Conservation (phyloP, 179 eudicot genomes). For the Silene noctiflora region DNA sequence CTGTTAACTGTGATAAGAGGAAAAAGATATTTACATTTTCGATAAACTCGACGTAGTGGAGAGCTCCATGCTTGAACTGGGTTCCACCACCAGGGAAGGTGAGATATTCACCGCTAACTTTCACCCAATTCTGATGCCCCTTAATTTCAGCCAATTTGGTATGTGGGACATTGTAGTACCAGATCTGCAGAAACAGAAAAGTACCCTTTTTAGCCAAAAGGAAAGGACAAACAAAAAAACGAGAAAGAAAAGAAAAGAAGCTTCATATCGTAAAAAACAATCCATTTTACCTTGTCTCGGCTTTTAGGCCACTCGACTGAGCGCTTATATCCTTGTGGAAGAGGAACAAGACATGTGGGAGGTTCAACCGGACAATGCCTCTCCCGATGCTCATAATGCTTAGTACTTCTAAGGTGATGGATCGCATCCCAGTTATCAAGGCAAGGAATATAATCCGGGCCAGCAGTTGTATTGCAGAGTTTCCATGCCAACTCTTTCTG, state of each 20-base stretch:
- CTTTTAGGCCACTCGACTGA: slow-evolving; percentile 86
- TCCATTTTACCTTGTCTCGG: slow-evolving; percentile 66
- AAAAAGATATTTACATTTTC: slow-evolving; percentile 47
- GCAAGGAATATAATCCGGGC: slow-evolving; percentile 91
- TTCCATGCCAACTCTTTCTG: slow-evolving; percentile 50
- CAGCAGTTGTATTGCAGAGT: slow-evolving; percentile 70
- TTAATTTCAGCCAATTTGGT: slow-evolving; percentile 66
- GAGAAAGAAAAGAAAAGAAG: not conserved
- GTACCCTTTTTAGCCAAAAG: slow-evolving; percentile 18
- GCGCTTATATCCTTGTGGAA: slow-evolving; percentile 77
- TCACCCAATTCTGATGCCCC: slow-evolving; percentile 97
- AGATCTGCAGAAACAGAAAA: slow-evolving; percentile 48
- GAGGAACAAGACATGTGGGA: slow-evolving; percentile 92
- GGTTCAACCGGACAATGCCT: slow-evolving; percentile 86
- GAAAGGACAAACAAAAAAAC: not conserved
- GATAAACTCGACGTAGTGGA: slow-evolving; percentile 78
- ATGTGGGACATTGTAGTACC: slow-evolving; percentile 91
- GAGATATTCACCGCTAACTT: slow-evolving; percentile 76
- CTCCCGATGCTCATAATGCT: slow-evolving; percentile 89
- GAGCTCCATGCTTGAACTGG: slow-evolving; percentile 89
- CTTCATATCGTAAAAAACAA: not conserved
- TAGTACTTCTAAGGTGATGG: slow-evolving; percentile 57
- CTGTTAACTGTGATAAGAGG: not conserved
- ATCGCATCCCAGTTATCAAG: slow-evolving; percentile 84
- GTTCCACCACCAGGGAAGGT: slow-evolving; percentile 98